phyloP scores from a whole-genome alignment of 169 alveolate genomes.

The Cryptosporidium andersoni region DNA sequence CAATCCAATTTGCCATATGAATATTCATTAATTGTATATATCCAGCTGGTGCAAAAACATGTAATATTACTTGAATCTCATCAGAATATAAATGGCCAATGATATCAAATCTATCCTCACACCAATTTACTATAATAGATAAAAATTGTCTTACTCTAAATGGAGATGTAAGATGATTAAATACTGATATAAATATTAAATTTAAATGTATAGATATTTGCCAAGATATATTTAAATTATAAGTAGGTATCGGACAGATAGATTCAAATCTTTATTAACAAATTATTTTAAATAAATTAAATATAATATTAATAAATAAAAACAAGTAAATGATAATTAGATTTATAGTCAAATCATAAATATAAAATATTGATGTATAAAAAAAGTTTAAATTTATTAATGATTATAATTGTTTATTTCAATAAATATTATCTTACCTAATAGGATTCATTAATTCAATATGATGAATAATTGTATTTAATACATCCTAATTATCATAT shows the following conservation, averaged over 20 bases:
- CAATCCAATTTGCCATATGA: constrained; percentile 24
- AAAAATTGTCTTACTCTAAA: constrained; percentile 26
- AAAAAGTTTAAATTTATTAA: too few relatives aligned
- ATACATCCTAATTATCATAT: background rate
- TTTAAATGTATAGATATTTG: constrained; percentile 16
- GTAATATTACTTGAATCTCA: constrained; percentile 32
- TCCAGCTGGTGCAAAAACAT: constrained; percentile 61
- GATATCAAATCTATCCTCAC: constrained; percentile 14
- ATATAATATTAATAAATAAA: too few relatives aligned
- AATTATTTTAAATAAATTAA: too few relatives aligned
- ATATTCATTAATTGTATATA: constrained; percentile 46
- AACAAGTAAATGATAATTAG: too few relatives aligned
- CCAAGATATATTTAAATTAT: constrained; percentile 23
- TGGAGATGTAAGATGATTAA: constrained; percentile 4
- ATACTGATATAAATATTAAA: constrained; percentile 26
- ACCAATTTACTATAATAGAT: constrained; percentile 59
- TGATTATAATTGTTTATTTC: too few relatives aligned
- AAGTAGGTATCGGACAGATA: constrained; percentile 11
- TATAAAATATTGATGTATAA: too few relatives aligned
- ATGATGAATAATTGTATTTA: constrained; percentile 28
- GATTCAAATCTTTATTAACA: constrained; percentile 1
- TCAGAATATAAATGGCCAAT: constrained; percentile 6
- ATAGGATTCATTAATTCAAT: constrained; percentile 33
- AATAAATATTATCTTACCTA: background rate
- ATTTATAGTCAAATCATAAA: too few relatives aligned